Conservation (phyloP, 371 early-diverging fungal species). For the Capniomyces stellatus region DNA sequence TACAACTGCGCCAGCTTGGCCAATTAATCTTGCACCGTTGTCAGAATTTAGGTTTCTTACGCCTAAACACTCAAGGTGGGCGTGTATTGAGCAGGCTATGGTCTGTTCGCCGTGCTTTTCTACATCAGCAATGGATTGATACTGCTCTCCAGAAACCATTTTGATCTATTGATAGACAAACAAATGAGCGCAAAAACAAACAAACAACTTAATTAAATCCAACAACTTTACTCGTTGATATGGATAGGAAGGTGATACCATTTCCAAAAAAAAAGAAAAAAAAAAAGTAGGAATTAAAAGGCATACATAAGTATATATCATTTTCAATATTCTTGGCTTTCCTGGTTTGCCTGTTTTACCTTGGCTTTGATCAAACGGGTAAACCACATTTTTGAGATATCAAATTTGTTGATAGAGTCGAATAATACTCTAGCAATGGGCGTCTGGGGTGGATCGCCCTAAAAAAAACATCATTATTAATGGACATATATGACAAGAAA, state of each 20-base stretch:
- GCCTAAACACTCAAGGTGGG: conserved; percentile 72
- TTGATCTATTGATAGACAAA: conserved; percentile 32
- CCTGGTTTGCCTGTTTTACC: too few species aligned
- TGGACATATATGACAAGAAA: too few species aligned
- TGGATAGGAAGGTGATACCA: too few species aligned
- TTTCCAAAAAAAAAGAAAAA: too few species aligned
- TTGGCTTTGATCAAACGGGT: conserved; percentile 8
- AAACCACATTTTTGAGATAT: conserved; percentile 22
- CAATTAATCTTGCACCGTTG: conserved; percentile 78
- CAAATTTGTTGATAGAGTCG: conserved; percentile 14
- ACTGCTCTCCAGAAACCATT: conserved; percentile 46
- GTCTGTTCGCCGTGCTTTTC: conserved; percentile 81
- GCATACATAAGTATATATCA: too few species aligned
- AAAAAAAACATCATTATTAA: not conserved
- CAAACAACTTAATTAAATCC: too few species aligned
- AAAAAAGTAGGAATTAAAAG: too few species aligned
- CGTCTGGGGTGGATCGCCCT: conserved; percentile 13
- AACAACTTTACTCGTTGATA: too few species aligned
- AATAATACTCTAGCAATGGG: conserved; percentile 12
- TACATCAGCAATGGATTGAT: conserved; percentile 51
- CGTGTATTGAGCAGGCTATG: conserved; percentile 60
- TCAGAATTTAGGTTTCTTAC: conserved; percentile 65
- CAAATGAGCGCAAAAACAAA: too few species aligned
- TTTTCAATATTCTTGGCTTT: too few species aligned
- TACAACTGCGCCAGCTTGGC: conserved; percentile 68